Evolutionary conservation across 2,329 filamentous ascomycete genomes (phyloP).

Genomic region (Verticillium isaacii): DNA sequence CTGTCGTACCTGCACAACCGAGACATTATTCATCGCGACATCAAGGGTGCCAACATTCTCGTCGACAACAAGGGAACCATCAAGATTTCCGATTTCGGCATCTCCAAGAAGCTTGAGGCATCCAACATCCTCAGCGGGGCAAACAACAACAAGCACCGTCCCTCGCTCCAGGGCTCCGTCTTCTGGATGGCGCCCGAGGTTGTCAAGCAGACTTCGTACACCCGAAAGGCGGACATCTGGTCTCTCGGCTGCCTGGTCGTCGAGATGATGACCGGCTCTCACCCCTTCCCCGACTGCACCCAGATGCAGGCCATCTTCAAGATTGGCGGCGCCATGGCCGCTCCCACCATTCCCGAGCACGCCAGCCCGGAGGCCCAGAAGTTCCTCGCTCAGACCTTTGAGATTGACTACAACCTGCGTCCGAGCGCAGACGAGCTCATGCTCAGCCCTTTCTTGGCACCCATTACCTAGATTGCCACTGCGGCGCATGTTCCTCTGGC

Average conservation of each 20-base stretch:
- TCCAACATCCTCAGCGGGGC: constrained; percentile 72
- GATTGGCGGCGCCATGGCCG: constrained; percentile 83
- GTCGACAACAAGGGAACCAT: constrained; percentile 99
- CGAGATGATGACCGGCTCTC: constrained; percentile 97
- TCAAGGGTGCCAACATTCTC: constrained; percentile 97
- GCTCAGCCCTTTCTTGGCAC: constrained; percentile 74
- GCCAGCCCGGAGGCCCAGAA: constrained; percentile 78
- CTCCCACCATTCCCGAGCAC: constrained; percentile 81
- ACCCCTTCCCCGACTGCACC: constrained; percentile 95
- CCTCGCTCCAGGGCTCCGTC: constrained; percentile 90
- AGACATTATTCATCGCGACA: constrained; percentile 97
- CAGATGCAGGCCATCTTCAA: constrained; percentile 99
- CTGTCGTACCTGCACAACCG: constrained; percentile 89
- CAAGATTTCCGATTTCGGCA: constrained; percentile 99
- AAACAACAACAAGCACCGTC: constrained; percentile 62
- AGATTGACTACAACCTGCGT: constrained; percentile 88
- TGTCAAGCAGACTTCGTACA: constrained; percentile 95
- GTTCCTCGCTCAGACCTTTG: constrained; percentile 87
- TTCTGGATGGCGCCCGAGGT: constrained; percentile 99
- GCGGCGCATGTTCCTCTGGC: not conserved
- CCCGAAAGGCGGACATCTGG: constrained; percentile 98
- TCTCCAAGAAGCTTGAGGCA: constrained; percentile 95
- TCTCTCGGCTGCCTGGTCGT: constrained; percentile 93
- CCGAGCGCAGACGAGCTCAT: constrained; percentile 90
- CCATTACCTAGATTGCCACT: constrained; percentile 50